Evolutionary conservation across 306 rosid genomes (phyloP).

Genomic region (Morella rubra): DNA sequence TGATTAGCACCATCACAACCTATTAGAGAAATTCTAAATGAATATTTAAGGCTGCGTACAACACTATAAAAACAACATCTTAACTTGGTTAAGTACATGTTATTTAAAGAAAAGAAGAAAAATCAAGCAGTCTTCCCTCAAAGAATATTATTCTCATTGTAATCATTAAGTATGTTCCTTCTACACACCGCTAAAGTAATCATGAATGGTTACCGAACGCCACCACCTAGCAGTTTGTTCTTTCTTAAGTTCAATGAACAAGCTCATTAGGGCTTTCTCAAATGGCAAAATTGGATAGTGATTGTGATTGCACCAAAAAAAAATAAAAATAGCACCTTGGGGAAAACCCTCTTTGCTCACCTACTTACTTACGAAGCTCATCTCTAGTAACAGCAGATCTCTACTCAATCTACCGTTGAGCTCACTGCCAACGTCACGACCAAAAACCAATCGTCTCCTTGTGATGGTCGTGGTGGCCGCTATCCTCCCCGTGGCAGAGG

Average conservation of each 20-base stretch:
- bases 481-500: no score
- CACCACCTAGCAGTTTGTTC: background rate
- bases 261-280: conserved; percentile 15
- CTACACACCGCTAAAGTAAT: conserved; percentile 16
- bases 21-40: background rate
- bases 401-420: no score
- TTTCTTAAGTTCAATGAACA: background rate
- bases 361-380: no score
- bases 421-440: no score
- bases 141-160: conserved; percentile 5
- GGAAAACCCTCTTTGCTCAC: conserved; percentile 78
- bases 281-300: conserved; percentile 53
- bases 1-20: no score
- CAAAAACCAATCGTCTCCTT: no score
- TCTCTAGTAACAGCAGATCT: no score
- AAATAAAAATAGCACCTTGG: conserved; percentile 48
- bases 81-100: conserved; percentile 3
- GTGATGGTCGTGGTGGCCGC: no score
- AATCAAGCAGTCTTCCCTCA: conserved; percentile 15
- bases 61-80: background rate
- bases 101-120: conserved; percentile 18
- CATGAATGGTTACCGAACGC: conserved; percentile 23
- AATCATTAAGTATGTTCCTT: conserved; percentile 20
- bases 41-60: background rate
- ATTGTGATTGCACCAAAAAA: conserved; percentile 6